phyloP scores from a whole-genome alignment of 495 filamentous ascomycete species.

The Penicillium egyptiacum region DNA sequence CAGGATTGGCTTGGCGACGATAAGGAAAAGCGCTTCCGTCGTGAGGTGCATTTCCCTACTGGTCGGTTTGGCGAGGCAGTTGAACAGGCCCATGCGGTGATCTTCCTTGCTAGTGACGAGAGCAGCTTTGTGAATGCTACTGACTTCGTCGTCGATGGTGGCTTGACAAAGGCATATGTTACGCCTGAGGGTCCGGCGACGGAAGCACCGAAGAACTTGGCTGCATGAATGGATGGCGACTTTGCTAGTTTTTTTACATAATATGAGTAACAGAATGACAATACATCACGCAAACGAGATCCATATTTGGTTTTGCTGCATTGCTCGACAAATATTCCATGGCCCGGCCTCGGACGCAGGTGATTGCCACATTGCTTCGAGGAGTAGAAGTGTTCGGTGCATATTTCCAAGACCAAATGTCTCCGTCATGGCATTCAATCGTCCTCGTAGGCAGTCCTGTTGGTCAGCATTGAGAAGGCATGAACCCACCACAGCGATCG shows the following conservation, averaged over 20 bases:
- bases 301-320: slow-evolving; percentile 42
- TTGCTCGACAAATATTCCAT: slow-evolving; percentile 43
- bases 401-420: slow-evolving; percentile 41
- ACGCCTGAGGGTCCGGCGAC: slow-evolving; percentile 78
- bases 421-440: slow-evolving; percentile 29
- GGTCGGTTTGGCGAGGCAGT: slow-evolving; percentile 98
- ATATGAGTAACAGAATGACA: slow-evolving; percentile 10
- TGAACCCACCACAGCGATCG: slow-evolving; percentile 39
- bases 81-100: slow-evolving; percentile 89
- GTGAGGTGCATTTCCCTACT: slow-evolving; percentile 91
- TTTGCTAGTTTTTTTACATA: slow-evolving; percentile 6
- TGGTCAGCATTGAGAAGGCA: slow-evolving; percentile 27
- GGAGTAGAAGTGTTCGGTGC: slow-evolving; percentile 35
- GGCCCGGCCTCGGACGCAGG: slow-evolving; percentile 32
- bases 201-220: slow-evolving; percentile 64
- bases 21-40: slow-evolving; percentile 72
- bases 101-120: slow-evolving; percentile 94
- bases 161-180: slow-evolving; percentile 90
- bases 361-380: slow-evolving; percentile 40
- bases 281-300: slow-evolving; percentile 40
- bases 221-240: neutral
- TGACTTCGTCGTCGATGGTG: slow-evolving; percentile 96
- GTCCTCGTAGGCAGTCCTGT: slow-evolving; percentile 22
- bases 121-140: slow-evolving; percentile 89
- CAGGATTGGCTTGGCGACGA: slow-evolving; percentile 97